Evolutionary conservation across 345 rosid genomes (phyloP).

Genomic region (Hibiscus mutabilis): DNA sequence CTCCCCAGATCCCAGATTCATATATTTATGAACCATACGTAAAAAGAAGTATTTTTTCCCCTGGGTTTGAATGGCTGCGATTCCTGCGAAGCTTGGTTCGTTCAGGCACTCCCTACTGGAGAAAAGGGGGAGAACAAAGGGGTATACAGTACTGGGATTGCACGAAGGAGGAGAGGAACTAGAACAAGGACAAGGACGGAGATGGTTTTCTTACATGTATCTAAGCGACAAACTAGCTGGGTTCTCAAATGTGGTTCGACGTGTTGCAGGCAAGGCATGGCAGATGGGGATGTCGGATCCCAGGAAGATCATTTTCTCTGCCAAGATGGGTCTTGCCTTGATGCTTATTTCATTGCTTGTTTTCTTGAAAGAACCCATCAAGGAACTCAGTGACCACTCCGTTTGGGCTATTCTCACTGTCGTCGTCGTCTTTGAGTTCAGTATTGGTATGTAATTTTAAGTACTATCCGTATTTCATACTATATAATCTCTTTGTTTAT

Average conservation of each 20-base stretch:
- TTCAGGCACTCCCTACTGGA: conserved; percentile 34
- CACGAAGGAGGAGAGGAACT: conserved; percentile 16
- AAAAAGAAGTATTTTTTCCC: background rate
- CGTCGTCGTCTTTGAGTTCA: conserved; percentile 88
- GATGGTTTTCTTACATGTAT: conserved; percentile 31
- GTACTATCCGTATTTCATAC: background rate
- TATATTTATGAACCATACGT: background rate
- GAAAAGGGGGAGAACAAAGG: conserved; percentile 32
- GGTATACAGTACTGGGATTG: conserved; percentile 38
- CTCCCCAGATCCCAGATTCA: background rate
- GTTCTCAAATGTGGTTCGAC: conserved; percentile 19
- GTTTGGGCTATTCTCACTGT: conserved; percentile 95
- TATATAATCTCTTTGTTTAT: background rate
- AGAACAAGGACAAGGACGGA: background rate
- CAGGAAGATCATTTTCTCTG: conserved; percentile 80
- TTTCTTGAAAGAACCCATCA: conserved; percentile 54
- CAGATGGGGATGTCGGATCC: conserved; percentile 80
- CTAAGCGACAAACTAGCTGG: conserved; percentile 24
- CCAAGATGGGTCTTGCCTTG: conserved; percentile 73
- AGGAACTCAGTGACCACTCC: conserved; percentile 55
- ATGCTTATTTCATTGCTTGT: conserved; percentile 59
- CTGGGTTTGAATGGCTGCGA: conserved; percentile 35
- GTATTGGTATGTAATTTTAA: conserved; percentile 41
- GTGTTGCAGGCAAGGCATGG: conserved; percentile 41
- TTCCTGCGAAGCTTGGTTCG: conserved; percentile 49